Base-by-base conservation (phyloP, 2,329 filamentous ascomycete species). In the Trichoderma guizhouense region DNA sequence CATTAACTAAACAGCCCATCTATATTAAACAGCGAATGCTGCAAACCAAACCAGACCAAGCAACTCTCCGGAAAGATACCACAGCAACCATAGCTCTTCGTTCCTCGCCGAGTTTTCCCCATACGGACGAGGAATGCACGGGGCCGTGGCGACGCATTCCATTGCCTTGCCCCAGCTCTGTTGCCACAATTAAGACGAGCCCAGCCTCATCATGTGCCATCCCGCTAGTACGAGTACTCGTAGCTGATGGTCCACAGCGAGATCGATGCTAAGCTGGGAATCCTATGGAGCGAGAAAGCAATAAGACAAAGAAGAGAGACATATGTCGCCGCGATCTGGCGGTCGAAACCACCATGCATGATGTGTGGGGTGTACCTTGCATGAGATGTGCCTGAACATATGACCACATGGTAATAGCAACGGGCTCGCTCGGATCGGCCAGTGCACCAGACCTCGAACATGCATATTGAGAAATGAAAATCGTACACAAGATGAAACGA, bases 121-220 rank as follows among this genome's bases (percentile, higher is more conserved):
- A 65, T 63, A 60, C 47, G 55, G 63, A 63, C 71, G 74, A 76
- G 77, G 77, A 79, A 79, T 79, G 77, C 71, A 73, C 72, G 74
- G 73, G 66, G 75, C 76, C 74, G 75, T 76, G 76, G 74, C 73
- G 67, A 73, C 76, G 76, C 77, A 79, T 79, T 79, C 77, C 77
- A 79, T 74, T 65, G 70, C 70, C 65, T 30, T 34, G 34, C 32
- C 57, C 71, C 64, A 64, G 58, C 51, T 30, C 51, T 53, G 32
- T 26, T 24, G 47, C 47, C 43, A 62, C 67, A 66, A 43, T 24
- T 62, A 28, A 32, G 61, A 72, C 32, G 24, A 61, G 58, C 21
- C 28, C 53, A 69, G 66, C 66, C 64, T 68, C 57, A 34, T 28
- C 66, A 53, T 28, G 51, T 34, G 55, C 66, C 30, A 51, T 61